Base-by-base conservation (phyloP, 2,329 filamentous ascomycete species). In the Byssothecium circinans region DNA sequence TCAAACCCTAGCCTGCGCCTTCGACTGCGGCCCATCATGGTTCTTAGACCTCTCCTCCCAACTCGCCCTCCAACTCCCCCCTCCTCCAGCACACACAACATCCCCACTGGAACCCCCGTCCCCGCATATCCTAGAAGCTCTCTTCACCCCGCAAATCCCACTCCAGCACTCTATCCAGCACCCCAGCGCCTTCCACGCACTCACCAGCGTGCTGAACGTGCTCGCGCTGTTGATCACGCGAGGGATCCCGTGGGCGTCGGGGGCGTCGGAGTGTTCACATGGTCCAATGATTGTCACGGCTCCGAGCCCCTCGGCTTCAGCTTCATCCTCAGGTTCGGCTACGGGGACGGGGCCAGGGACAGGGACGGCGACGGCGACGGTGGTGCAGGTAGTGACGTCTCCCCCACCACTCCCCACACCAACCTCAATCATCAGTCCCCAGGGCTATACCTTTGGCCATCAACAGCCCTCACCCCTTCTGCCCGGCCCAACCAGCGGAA, bases 1-100 rank as follows among this genome's bases (percentile, higher is more conserved):
- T 12, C 69, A 74, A 44, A 73, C 71, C 4, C 59, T 76, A 2
- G 69, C 70, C 2, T 74, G 72, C 51, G 58, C 70, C 1, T 65
- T 74, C 44, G 62, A 68, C 8, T 74, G 70, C 52, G 73, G 74
- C 2, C 55, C 70, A 0, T 55, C 68, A 29, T 76, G 71, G 70
- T 57, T 74, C 10, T 51, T 65, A 12, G 66, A 73, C 2, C 64
- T 37, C 6, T 61, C 29, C 29, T 32, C 29, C 4, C 15, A n/a
- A 18, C 17, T 20, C 60, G n/a, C n/a, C n/a, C n/a, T n/a, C n/a
- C n/a, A n/a, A n/a, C n/a, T n/a, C n/a, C n/a, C n/a, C n/a, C n/a
- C n/a, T n/a, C n/a, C n/a, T n/a, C n/a, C n/a, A n/a, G n/a, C n/a
- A n/a, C 3, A 61, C 47, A 34, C 54, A 60, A 4, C 19, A 22